phyloP scores from a whole-genome alignment of 306 rosid species.

The Corylus heterophylla region DNA sequence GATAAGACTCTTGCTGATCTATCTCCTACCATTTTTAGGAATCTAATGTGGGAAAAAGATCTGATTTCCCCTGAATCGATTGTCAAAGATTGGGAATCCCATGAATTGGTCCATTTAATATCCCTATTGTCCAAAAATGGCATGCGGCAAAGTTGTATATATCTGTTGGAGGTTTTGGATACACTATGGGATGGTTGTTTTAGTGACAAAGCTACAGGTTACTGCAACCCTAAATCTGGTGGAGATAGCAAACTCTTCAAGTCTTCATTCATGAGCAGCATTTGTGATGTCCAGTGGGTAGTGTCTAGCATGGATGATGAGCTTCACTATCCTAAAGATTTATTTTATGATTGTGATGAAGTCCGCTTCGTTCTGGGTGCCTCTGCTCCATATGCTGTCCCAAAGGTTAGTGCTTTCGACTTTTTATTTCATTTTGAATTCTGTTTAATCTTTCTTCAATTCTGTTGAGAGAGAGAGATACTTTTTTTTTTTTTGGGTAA shows the following conservation, averaged over 20 bases:
- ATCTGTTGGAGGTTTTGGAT: constrained; percentile 77
- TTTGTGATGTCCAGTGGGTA: constrained; percentile 73
- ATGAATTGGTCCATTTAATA: constrained; percentile 61
- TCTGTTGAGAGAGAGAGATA: background rate
- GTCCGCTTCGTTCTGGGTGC: constrained; percentile 70
- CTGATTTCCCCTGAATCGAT: constrained; percentile 55
- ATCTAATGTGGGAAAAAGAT: constrained; percentile 53
- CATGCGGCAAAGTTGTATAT: constrained; percentile 54
- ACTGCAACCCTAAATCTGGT: constrained; percentile 44
- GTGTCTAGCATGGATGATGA: constrained; percentile 59
- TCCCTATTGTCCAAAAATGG: constrained; percentile 56
- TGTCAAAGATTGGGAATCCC: constrained; percentile 88
- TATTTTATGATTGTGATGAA: constrained; percentile 71
- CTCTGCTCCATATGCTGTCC: constrained; percentile 78
- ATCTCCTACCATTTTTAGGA: constrained; percentile 42
- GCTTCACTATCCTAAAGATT: constrained; percentile 79
- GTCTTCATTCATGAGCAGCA: constrained; percentile 64
- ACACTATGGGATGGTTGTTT: constrained; percentile 81
- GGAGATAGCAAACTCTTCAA: constrained; percentile 53
- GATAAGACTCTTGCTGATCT: constrained; percentile 58
- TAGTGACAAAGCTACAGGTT: constrained; percentile 62
- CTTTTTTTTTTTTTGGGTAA: background rate
- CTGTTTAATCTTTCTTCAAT: background rate
- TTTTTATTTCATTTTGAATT: background rate
- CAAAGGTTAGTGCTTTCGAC: constrained; percentile 64